Percentiles rank a stretch among this genome's conserved stretches.
Conservation (phyloP, 2,329 filamentous ascomycete species). For the Aspergillus fumigatiaffinis region DNA sequence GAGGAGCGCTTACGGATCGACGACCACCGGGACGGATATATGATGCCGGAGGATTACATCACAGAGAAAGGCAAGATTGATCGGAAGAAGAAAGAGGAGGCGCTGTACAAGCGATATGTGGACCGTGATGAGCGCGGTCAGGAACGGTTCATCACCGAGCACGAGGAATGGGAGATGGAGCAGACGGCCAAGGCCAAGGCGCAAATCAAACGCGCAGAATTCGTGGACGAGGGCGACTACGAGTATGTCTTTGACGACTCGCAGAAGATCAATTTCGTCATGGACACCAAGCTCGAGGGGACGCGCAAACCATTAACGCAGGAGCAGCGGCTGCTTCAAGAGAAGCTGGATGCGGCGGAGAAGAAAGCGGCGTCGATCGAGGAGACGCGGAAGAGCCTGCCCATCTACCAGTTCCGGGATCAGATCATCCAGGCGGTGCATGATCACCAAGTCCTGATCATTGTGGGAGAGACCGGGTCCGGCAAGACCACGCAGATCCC, state of each 20-base stretch:
- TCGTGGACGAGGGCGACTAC: conserved; percentile 77
- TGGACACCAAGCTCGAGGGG: conserved; percentile 68
- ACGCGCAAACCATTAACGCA: conserved; percentile 68
- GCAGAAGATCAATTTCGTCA: conserved; percentile 79
- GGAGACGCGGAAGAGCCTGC: conserved; percentile 83
- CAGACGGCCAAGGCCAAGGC: conserved; percentile 83
- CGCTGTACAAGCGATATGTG: conserved; percentile 84
- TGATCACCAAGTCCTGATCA: conserved; percentile 80
- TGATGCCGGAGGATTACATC: conserved; percentile 91
- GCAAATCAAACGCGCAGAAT: conserved; percentile 71
- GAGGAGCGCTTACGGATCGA: conserved; percentile 85
- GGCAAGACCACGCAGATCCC: conserved; percentile 96
- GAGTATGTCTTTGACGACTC: conserved; percentile 90
- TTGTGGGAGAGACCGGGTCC: conserved; percentile 90
- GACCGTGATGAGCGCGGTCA: conserved; percentile 83
- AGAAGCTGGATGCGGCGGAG: conserved; percentile 83
- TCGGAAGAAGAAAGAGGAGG: conserved; percentile 79
- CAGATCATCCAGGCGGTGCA: conserved; percentile 82
- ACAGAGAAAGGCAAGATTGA: conserved; percentile 90
- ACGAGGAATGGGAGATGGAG: conserved; percentile 93
- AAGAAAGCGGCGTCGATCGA: conserved; percentile 84
- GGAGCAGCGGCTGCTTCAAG: conserved; percentile 73
- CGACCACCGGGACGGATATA: conserved; percentile 87
- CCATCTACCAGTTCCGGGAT: conserved; percentile 83
- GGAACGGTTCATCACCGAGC: conserved; percentile 86